These are phyloP conservation scores for Scedosporium minutisporum DNA, from an alignment of 2,329 filamentous ascomycete species.

Conservation along the genomic window DNA sequence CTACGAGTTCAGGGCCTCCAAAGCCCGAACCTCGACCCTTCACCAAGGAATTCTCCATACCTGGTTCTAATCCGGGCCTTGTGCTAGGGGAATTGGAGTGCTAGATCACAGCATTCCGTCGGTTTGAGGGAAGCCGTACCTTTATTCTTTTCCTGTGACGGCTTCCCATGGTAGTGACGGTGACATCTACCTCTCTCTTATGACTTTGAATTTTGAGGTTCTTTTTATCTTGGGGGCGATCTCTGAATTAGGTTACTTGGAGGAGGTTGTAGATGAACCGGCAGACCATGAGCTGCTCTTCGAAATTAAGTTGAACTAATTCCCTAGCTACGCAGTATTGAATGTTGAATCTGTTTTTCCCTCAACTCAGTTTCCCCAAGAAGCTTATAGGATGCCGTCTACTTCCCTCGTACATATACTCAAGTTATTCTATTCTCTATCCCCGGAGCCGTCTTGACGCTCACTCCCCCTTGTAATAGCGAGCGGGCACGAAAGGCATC, in stretches of 20 bases:
- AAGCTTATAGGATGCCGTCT: conserved; percentile 13
- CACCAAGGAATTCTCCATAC: not conserved
- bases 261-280: not conserved
- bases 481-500: conserved; percentile 80
- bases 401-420: not conserved
- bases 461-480: conserved; percentile 53
- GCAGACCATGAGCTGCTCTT: too few relatives aligned
- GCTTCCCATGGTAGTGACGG: conserved; percentile 30
- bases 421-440: not conserved
- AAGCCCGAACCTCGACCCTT: not conserved
- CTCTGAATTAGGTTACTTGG: too few relatives aligned
- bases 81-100: not conserved
- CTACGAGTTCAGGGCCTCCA: not conserved
- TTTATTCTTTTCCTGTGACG: conserved; percentile 21
- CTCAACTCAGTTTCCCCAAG: not conserved
- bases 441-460: not conserved
- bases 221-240: not conserved
- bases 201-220: not conserved
- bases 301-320: conserved; percentile 1
- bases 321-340: conserved; percentile 23
- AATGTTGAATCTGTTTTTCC: too few relatives aligned
- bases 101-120: conserved; percentile 4
- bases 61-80: not conserved
- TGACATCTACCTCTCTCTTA: not conserved
- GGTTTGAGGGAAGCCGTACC: conserved; percentile 29